Conservation (phyloP, 768 basidiomycete species). For the Leccinum subgranulosum region DNA sequence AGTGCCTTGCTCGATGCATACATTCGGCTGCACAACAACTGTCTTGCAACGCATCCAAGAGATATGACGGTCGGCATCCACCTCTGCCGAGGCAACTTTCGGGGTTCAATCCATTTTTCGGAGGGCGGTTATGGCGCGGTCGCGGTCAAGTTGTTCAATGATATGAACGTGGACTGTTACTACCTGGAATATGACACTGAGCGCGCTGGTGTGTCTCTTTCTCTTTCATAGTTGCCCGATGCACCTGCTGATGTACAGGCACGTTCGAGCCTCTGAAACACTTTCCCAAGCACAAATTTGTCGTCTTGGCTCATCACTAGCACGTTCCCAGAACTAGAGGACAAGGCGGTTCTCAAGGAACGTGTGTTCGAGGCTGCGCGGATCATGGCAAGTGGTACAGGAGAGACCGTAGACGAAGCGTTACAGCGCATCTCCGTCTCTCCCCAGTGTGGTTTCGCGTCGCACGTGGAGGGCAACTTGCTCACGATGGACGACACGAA, state of each 20-base stretch:
- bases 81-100: slow-evolving; percentile 40
- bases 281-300: slow-evolving; percentile 35
- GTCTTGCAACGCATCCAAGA: slow-evolving; percentile 34
- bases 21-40: slow-evolving; percentile 39
- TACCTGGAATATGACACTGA: slow-evolving; percentile 49
- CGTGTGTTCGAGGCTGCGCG: neutral
- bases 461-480: neutral
- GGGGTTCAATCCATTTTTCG: slow-evolving; percentile 37
- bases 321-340: slow-evolving; percentile 43
- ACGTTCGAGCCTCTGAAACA: slow-evolving; percentile 33
- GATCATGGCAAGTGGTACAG: neutral
- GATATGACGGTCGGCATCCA: slow-evolving; percentile 43
- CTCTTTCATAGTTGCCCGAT: neutral
- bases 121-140: slow-evolving; percentile 46
- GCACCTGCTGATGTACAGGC: slow-evolving; percentile 4
- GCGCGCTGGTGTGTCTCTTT: slow-evolving; percentile 36
- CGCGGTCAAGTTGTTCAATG: slow-evolving; percentile 43
- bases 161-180: slow-evolving; percentile 41
- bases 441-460: neutral
- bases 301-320: slow-evolving; percentile 45
- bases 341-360: slow-evolving; percentile 17
- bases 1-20: slow-evolving; percentile 63
- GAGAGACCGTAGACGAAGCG: neutral
- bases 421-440: neutral
- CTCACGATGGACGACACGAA: neutral